Evolutionary conservation across 192 early-diverging fungal species (phyloP).

Genomic region (Coemansia sp.): DNA sequence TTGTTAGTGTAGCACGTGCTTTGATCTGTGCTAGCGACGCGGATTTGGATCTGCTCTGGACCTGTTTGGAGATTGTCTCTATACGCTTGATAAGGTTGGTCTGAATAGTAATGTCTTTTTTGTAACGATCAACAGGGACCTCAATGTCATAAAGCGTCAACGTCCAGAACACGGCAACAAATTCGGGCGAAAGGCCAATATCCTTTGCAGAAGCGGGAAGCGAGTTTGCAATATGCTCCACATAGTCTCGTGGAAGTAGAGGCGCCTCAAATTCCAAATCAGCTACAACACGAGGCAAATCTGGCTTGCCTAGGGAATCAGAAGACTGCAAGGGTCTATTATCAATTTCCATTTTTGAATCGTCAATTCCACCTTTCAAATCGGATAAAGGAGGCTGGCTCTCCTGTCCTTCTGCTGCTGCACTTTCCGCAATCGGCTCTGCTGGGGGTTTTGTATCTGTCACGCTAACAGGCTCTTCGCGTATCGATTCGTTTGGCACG

Average conservation of each 20-base stretch:
- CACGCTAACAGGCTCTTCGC: background rate
- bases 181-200: slow-evolving; percentile 39
- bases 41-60: slow-evolving; percentile 25
- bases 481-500: background rate
- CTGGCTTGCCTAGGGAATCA: slow-evolving; percentile 1
- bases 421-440: slow-evolving; percentile 1
- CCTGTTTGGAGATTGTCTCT: slow-evolving; percentile 23
- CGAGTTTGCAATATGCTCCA: slow-evolving; percentile 31
- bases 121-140: slow-evolving; percentile 36
- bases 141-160: slow-evolving; percentile 45
- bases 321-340: background rate
- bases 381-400: background rate
- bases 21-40: slow-evolving; percentile 27
- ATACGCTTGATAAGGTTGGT: slow-evolving; percentile 33
- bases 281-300: slow-evolving; percentile 22
- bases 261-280: slow-evolving; percentile 40
- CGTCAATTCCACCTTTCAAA: background rate
- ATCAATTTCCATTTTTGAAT: slow-evolving; percentile 19
- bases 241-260: slow-evolving; percentile 41
- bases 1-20: slow-evolving; percentile 22
- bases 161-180: slow-evolving; percentile 48
- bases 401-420: background rate
- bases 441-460: background rate
- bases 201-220: slow-evolving; percentile 22
- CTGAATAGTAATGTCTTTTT: slow-evolving; percentile 36